These are phyloP conservation scores for Phytophthora capsici DNA, from an alignment of 352 stramenopile genomes.

Conservation along the genomic window DNA sequence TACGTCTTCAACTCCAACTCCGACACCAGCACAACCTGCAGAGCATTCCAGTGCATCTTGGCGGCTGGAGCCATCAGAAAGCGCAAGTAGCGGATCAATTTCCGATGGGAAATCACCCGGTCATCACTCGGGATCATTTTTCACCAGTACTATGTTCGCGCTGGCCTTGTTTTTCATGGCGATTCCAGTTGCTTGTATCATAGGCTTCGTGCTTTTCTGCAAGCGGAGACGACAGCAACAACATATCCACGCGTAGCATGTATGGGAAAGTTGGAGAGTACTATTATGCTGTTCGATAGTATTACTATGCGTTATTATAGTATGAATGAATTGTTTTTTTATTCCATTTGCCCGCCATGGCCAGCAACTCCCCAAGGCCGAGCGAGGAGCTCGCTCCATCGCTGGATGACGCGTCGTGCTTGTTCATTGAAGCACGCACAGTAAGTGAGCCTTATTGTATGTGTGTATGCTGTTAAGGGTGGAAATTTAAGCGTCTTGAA, in stretches of 20 bases:
- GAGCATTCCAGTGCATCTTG: constrained; percentile 5
- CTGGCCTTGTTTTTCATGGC: constrained; percentile 33
- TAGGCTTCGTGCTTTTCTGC: constrained; percentile 34
- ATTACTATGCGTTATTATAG: constrained; percentile 6
- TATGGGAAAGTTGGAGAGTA: background rate
- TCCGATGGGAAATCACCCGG: background rate
- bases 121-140: constrained; percentile 13
- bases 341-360: constrained; percentile 13
- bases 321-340: background rate
- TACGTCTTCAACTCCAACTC: background rate
- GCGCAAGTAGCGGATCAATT: constrained; percentile 1
- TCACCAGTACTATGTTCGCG: constrained; percentile 31
- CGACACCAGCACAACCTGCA: constrained; percentile 15
- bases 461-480: too few relatives aligned
- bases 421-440: constrained; percentile 51
- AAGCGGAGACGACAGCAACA: constrained; percentile 18
- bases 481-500: background rate
- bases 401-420: constrained; percentile 31
- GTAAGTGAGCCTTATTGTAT: constrained; percentile 9
- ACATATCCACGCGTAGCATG: constrained; percentile 8
- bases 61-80: constrained; percentile 15
- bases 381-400: constrained; percentile 21
- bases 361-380: constrained; percentile 19
- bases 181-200: constrained; percentile 26
- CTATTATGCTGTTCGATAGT: constrained; percentile 16